Evolutionary conservation across 441 rosid genomes (phyloP).

Genomic region (Erodium texanum): DNA sequence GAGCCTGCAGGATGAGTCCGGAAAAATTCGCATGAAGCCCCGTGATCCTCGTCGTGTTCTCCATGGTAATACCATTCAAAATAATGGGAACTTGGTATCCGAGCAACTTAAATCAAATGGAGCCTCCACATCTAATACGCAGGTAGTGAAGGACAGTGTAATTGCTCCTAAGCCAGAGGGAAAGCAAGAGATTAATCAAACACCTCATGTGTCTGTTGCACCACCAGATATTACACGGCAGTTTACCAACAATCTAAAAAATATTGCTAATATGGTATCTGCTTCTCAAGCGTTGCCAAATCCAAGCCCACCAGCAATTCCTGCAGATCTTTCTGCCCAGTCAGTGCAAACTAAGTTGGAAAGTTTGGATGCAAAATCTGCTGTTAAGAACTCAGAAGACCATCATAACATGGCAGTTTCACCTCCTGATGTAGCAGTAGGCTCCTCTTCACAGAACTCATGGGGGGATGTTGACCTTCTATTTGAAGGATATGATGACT

Average conservation of each 20-base stretch:
- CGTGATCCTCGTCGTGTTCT: constrained; percentile 93
- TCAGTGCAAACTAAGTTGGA: constrained; percentile 31
- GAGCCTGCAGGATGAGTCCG: constrained; percentile 51
- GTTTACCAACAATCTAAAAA: constrained; percentile 55
- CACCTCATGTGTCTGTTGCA: constrained; percentile 26
- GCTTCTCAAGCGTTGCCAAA: constrained; percentile 41
- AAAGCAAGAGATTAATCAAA: constrained; percentile 17
- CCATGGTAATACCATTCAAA: constrained; percentile 51
- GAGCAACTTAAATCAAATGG: constrained; percentile 46
- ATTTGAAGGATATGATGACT: constrained; percentile 85
- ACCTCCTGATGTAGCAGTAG: constrained; percentile 28
- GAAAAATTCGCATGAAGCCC: constrained; percentile 81
- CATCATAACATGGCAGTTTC: constrained; percentile 30
- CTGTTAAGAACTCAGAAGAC: constrained; percentile 27
- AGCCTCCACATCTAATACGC: constrained; percentile 21
- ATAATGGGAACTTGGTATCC: constrained; percentile 34
- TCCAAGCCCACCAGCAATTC: constrained; percentile 20
- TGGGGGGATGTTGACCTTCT: constrained; percentile 96
- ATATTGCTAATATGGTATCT: too few relatives aligned
- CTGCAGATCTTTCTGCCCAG: constrained; percentile 34
- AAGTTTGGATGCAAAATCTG: constrained; percentile 25
- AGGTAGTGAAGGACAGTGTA: constrained; percentile 28
- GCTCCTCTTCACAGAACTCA: constrained; percentile 37
- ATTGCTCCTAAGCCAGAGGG: constrained; percentile 19
- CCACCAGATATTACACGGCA: constrained; percentile 19